Evolutionary conservation across 2,329 filamentous ascomycete species (phyloP).

Genomic region (Paraphoma chrysanthemicola): DNA sequence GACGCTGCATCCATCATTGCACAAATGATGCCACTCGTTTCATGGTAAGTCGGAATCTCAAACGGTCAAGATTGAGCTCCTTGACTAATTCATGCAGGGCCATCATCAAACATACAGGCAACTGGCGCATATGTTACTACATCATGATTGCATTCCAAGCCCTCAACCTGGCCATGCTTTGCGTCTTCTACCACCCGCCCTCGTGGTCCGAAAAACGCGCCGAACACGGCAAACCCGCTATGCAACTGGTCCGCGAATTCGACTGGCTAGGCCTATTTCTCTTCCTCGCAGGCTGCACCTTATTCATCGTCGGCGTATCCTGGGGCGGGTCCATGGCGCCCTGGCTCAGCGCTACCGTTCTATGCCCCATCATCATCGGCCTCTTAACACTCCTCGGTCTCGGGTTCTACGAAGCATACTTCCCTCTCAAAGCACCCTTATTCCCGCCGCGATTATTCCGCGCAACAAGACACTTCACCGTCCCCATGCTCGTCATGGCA

Average conservation of each 20-base stretch:
- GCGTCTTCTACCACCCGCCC: slow-evolving; percentile 47
- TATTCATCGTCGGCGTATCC: slow-evolving; percentile 40
- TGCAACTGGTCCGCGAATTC: slow-evolving; percentile 31
- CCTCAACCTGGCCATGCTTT: slow-evolving; percentile 29
- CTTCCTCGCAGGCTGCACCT: slow-evolving; percentile 35
- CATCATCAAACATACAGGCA: slow-evolving; percentile 37
- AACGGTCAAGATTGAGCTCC: not conserved
- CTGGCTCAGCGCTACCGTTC: slow-evolving; percentile 30
- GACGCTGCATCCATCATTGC: slow-evolving; percentile 41
- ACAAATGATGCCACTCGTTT: slow-evolving; percentile 42
- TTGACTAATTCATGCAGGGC: not conserved
- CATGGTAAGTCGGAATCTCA: slow-evolving; percentile 21
- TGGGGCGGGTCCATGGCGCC: slow-evolving; percentile 36
- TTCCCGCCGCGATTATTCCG: slow-evolving; percentile 40
- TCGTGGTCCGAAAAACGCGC: slow-evolving; percentile 46
- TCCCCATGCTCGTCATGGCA: slow-evolving; percentile 40
- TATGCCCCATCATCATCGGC: slow-evolving; percentile 35
- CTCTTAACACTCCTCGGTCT: slow-evolving; percentile 30
- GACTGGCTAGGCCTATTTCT: slow-evolving; percentile 38
- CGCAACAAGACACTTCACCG: slow-evolving; percentile 34
- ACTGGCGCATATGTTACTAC: slow-evolving; percentile 41
- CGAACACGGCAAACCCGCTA: slow-evolving; percentile 30
- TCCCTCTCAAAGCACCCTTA: slow-evolving; percentile 28
- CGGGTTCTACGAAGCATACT: slow-evolving; percentile 38
- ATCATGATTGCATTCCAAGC: slow-evolving; percentile 42